phyloP scores from a whole-genome alignment of 768 basidiomycete species.

The Sporobolomyces phaffii region DNA sequence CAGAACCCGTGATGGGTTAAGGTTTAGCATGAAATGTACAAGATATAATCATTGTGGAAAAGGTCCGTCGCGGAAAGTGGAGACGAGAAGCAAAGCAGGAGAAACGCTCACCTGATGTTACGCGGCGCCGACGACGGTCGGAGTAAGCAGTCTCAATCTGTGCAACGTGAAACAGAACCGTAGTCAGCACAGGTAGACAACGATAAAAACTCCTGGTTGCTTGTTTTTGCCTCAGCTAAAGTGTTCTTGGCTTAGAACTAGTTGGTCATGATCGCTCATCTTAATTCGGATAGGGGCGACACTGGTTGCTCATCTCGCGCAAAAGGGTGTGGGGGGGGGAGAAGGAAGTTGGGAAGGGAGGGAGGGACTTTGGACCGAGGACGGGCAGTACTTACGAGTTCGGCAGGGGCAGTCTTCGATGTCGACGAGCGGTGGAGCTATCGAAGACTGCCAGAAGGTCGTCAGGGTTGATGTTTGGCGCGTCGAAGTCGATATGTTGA shows the following conservation, averaged over 20 bases:
- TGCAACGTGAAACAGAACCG: too few relatives aligned
- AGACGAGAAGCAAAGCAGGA: not conserved
- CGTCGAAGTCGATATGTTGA: too few relatives aligned
- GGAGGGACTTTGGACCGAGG: not conserved
- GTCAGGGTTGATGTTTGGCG: too few relatives aligned
- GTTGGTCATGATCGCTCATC: constrained; percentile 33
- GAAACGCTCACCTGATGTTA: too few relatives aligned
- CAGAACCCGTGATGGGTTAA: not conserved
- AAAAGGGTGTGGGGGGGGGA: not conserved
- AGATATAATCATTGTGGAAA: not conserved
- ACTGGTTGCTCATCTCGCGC: constrained; percentile 42
- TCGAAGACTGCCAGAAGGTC: constrained; percentile 5
- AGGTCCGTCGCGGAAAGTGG: not conserved
- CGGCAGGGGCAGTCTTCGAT: not conserved
- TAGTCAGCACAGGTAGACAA: too few relatives aligned
- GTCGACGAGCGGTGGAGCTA: not conserved
- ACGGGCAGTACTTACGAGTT: not conserved
- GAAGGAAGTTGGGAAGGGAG: not conserved
- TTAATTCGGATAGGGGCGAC: constrained; percentile 43
- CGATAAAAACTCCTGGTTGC: too few relatives aligned
- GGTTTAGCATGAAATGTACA: constrained; percentile 11
- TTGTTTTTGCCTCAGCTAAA: constrained; percentile 23
- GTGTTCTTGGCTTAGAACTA: constrained; percentile 19
- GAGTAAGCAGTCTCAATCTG: too few relatives aligned
- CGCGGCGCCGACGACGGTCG: too few relatives aligned